Conservation (phyloP, 2,329 filamentous ascomycete species). For the Paraphaeosphaeria sporulosa region DNA sequence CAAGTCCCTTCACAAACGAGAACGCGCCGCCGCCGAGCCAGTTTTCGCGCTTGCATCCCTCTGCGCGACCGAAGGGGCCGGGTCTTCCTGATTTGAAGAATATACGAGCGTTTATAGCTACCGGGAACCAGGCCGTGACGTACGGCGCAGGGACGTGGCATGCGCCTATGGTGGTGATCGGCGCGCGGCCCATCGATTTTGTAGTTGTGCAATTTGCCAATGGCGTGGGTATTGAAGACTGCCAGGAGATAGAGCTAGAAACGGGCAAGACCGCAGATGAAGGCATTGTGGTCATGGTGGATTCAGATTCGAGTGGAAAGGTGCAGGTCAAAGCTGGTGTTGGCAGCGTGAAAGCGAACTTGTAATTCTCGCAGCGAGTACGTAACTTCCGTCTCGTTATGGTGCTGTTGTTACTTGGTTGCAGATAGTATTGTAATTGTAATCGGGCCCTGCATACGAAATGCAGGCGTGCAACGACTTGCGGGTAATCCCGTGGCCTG, state of each 20-base stretch:
- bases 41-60: slow-evolving; percentile 38
- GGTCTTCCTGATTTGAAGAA: slow-evolving; percentile 76
- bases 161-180: slow-evolving; percentile 92
- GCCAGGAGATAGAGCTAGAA: slow-evolving; percentile 73
- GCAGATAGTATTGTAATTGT: neutral
- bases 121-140: slow-evolving; percentile 82
- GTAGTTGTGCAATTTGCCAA: slow-evolving; percentile 86
- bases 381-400: neutral
- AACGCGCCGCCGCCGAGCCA: slow-evolving; percentile 46
- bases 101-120: slow-evolving; percentile 80
- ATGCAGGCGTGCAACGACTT: neutral
- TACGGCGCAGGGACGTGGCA: slow-evolving; percentile 95
- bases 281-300: slow-evolving; percentile 45
- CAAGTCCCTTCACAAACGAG: slow-evolving; percentile 61
- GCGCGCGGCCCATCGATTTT: slow-evolving; percentile 76
- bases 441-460: neutral
- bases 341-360: slow-evolving; percentile 40
- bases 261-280: slow-evolving; percentile 34
- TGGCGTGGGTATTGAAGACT: slow-evolving; percentile 82
- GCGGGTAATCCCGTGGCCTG: too few species aligned
- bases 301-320: slow-evolving; percentile 40
- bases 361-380: slow-evolving; percentile 19
- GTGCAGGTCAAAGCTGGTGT: slow-evolving; percentile 47
- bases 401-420: neutral
- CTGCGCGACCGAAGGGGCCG: slow-evolving; percentile 52